Percentiles rank a stretch among this genome's conserved stretches.
These are phyloP conservation scores for Auriscalpium orientale DNA, from an alignment of 768 basidiomycete genomes.

Conservation along the genomic window DNA sequence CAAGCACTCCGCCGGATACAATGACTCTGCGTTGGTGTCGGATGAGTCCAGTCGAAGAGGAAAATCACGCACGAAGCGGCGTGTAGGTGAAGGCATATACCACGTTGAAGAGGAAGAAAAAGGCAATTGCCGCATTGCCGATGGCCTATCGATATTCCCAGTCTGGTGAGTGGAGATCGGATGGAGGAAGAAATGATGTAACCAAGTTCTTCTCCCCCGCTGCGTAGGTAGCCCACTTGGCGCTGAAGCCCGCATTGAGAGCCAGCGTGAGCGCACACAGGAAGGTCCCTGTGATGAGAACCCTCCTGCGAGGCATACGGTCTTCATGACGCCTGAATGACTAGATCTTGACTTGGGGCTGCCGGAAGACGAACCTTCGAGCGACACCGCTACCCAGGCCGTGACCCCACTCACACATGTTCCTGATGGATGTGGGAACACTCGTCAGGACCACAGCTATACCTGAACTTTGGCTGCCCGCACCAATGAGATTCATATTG, in stretches of 20 bases:
- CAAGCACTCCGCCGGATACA: constrained; percentile 1
- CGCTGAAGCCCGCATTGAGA: background rate
- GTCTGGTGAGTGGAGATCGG: background rate
- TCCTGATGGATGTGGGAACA: background rate
- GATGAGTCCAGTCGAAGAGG: no score
- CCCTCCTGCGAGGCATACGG: background rate
- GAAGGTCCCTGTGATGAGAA: background rate
- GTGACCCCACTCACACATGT: background rate
- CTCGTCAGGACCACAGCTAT: no score
- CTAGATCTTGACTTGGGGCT: background rate
- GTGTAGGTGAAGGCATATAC: constrained; percentile 1
- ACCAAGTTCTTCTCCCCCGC: background rate
- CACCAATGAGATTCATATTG: constrained; percentile 4
- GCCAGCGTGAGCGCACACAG: background rate
- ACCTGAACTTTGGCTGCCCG: no score
- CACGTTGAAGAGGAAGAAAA: background rate
- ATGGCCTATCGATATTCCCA: background rate
- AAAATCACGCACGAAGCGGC: background rate
- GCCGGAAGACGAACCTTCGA: background rate
- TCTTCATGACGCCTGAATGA: background rate
- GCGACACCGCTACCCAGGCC: background rate
- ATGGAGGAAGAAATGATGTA: background rate
- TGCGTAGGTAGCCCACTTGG: constrained; percentile 1
- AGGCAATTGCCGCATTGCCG: background rate
- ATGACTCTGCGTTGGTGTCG: background rate